phyloP scores from a whole-genome alignment of 495 filamentous ascomycete species.

The Penicillium fimorum region DNA sequence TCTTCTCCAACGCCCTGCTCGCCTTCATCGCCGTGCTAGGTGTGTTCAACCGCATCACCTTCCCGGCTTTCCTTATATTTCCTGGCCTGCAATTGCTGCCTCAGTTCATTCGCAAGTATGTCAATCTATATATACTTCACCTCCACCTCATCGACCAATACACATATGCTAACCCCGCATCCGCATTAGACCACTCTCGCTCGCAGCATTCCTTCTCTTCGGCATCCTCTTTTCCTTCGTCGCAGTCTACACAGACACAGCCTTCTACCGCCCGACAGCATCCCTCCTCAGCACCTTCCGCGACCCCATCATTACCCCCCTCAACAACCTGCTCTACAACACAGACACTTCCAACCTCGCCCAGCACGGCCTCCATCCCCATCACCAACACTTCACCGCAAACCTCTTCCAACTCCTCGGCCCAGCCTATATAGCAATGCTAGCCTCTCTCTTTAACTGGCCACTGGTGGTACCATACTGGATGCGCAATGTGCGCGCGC shows the following conservation, averaged over 20 bases:
- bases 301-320: slow-evolving; percentile 75
- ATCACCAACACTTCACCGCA: slow-evolving; percentile 81
- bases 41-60: slow-evolving; percentile 93
- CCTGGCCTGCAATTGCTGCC: slow-evolving; percentile 79
- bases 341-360: slow-evolving; percentile 72
- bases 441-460: slow-evolving; percentile 53
- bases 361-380: slow-evolving; percentile 86
- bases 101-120: slow-evolving; percentile 78
- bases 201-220: slow-evolving; percentile 59
- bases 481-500: slow-evolving; percentile 51
- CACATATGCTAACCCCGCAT: slow-evolving; percentile 15
- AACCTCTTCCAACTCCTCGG: slow-evolving; percentile 90
- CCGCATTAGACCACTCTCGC: slow-evolving; percentile 59
- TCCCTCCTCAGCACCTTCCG: slow-evolving; percentile 50
- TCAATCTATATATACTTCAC: slow-evolving; percentile 5
- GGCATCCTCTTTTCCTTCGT: slow-evolving; percentile 62
- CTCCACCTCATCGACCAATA: not conserved
- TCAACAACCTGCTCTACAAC: slow-evolving; percentile 93
- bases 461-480: slow-evolving; percentile 44
- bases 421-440: slow-evolving; percentile 72
- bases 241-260: slow-evolving; percentile 78
- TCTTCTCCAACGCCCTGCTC: slow-evolving; percentile 71
- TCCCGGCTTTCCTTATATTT: slow-evolving; percentile 84
- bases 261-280: slow-evolving; percentile 67
- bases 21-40: slow-evolving; percentile 80